These are phyloP conservation scores for Hylodesmum podocarpum DNA, from an alignment of 306 rosid species.

Conservation along the genomic window DNA sequence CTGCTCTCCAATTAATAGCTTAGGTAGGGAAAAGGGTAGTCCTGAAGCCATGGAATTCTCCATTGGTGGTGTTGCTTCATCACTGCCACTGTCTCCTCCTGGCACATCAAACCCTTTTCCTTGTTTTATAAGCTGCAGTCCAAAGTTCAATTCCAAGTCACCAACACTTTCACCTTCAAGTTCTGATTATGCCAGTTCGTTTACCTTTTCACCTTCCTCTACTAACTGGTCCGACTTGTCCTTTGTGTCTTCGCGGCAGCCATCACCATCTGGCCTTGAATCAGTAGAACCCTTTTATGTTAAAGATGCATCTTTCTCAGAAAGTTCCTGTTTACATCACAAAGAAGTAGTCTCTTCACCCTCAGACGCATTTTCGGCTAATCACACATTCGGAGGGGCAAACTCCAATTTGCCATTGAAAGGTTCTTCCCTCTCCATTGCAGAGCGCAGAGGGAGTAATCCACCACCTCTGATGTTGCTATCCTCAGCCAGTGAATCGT, in stretches of 20 bases:
- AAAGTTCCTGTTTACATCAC: conserved; percentile 36
- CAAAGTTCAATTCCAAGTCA: conserved; percentile 60
- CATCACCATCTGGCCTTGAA: conserved; percentile 77
- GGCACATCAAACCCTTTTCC: conserved; percentile 58
- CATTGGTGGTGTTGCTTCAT: conserved; percentile 37
- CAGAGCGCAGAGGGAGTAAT: conserved; percentile 93
- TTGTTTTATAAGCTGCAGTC: conserved; percentile 51
- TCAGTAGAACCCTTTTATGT: conserved; percentile 49
- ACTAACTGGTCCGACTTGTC: conserved; percentile 90
- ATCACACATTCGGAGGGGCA: conserved; percentile 30
- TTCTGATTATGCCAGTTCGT: conserved; percentile 81
- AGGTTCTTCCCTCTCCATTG: conserved; percentile 64
- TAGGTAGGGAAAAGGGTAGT: conserved; percentile 38
- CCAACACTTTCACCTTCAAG: conserved; percentile 82
- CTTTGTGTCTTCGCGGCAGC: conserved; percentile 67
- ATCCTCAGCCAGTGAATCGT: conserved; percentile 55
- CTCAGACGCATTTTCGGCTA: conserved; percentile 40
- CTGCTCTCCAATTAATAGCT: conserved; percentile 49
- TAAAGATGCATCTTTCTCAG: conserved; percentile 51
- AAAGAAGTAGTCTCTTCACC: conserved; percentile 47
- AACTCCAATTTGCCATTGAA: conserved; percentile 34
- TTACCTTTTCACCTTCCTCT: conserved; percentile 83
- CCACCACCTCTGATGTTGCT: conserved; percentile 79
- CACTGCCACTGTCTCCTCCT: conserved; percentile 45
- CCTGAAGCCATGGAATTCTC: conserved; percentile 35